Evolutionary conservation across 2,329 filamentous ascomycete genomes (phyloP).

Genomic region (Epichloe amarillans): DNA sequence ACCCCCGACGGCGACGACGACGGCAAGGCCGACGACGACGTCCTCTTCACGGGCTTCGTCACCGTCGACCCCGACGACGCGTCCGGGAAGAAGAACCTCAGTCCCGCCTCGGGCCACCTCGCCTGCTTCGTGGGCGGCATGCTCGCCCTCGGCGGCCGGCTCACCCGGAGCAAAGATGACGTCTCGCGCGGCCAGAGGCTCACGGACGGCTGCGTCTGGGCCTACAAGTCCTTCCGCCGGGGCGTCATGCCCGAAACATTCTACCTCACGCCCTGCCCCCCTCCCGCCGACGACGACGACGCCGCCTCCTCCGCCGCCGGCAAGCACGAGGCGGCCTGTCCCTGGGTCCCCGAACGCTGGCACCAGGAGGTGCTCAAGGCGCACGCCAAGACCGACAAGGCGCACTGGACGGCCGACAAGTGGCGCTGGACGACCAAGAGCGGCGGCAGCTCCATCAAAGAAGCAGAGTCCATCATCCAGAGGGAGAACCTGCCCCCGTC

Average conservation of each 20-base stretch:
- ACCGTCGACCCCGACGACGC: constrained; percentile 30
- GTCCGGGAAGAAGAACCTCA: constrained; percentile 9
- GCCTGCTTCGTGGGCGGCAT: constrained; percentile 53
- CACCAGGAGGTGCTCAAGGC: constrained; percentile 17
- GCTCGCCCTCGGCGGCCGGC: constrained; percentile 51
- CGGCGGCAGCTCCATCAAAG: constrained; percentile 10
- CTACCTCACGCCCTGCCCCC: constrained; percentile 25
- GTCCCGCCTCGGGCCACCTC: constrained; percentile 5
- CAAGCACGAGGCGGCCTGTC: constrained; percentile 9
- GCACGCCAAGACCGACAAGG: constrained; percentile 10
- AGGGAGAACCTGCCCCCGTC: constrained; percentile 34
- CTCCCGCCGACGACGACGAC: neutral
- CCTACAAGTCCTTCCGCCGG: constrained; percentile 44
- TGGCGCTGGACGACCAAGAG: too few relatives aligned
- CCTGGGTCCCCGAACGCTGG: constrained; percentile 25
- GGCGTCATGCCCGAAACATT: constrained; percentile 47
- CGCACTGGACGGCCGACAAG: too few relatives aligned
- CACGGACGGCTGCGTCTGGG: constrained; percentile 58
- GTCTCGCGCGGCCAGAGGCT: constrained; percentile 50
- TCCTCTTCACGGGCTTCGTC: constrained; percentile 43
- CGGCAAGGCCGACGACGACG: constrained; percentile 27
- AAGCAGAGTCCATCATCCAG: constrained; percentile 14
- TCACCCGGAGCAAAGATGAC: constrained; percentile 45
- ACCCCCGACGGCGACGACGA: constrained; percentile 43
- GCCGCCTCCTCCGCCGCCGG: neutral